These are phyloP conservation scores for Gossypioides kirkii DNA, from an alignment of 345 rosid species.

Conservation along the genomic window DNA sequence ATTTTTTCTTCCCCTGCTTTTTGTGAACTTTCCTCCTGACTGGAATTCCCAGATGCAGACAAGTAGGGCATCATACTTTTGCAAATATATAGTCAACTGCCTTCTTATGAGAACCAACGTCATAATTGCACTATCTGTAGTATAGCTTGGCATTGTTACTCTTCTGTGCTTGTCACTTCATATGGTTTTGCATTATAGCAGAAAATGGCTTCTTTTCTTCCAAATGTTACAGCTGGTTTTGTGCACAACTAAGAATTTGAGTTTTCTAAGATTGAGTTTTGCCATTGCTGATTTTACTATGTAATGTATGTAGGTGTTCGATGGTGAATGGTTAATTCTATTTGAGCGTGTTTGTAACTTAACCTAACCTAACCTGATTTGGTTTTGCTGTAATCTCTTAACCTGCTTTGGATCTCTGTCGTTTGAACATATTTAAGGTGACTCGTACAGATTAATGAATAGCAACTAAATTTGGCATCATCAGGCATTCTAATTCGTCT, in stretches of 20 bases:
- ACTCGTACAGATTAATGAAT: background rate
- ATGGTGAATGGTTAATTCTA: too few species aligned
- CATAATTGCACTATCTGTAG: background rate
- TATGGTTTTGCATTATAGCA: background rate
- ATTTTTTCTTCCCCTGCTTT: background rate
- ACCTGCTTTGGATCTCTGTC: too few species aligned
- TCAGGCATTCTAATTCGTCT: background rate
- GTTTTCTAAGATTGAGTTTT: too few species aligned
- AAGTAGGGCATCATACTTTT: background rate
- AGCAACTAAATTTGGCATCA: background rate
- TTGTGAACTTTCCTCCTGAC: too few species aligned
- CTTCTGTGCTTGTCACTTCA: background rate
- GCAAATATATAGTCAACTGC: background rate
- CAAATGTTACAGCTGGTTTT: background rate
- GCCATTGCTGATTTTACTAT: too few species aligned
- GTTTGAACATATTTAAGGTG: too few species aligned
- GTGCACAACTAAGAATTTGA: too few species aligned
- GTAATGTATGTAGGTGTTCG: too few species aligned
- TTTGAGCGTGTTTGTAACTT: too few species aligned
- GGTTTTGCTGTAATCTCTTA: background rate
- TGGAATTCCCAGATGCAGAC: background rate
- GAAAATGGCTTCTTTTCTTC: background rate
- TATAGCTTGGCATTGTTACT: background rate
- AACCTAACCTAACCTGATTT: too few species aligned
- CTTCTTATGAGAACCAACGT: background rate